Evolutionary conservation across 768 basidiomycete species (phyloP).

Genomic region (Macrolepiota dolichaula): DNA sequence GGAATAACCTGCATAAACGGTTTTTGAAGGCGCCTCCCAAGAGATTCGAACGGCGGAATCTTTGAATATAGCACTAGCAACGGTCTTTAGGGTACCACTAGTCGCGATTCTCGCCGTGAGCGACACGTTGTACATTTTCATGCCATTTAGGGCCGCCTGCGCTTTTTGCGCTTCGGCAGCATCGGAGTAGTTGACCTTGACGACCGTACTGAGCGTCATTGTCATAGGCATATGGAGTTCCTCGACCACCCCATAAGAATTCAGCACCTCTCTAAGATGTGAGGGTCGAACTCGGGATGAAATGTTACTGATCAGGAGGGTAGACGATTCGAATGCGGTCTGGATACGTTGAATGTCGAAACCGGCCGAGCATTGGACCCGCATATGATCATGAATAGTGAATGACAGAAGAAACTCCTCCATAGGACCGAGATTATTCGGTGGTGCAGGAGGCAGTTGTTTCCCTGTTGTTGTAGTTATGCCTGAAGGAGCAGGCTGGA

Average conservation of each 20-base stretch:
- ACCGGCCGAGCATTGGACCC: constrained; percentile 55
- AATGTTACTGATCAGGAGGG: constrained; percentile 53
- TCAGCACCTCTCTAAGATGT: constrained; percentile 35
- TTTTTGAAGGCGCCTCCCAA: constrained; percentile 56
- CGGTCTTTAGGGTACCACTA: constrained; percentile 26
- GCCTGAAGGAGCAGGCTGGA: not conserved
- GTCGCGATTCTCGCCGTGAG: constrained; percentile 46
- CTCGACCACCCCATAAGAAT: constrained; percentile 43
- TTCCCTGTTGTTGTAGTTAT: not conserved
- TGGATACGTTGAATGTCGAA: constrained; percentile 54
- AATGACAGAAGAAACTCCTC: constrained; percentile 14
- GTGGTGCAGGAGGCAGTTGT: not conserved
- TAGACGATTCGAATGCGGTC: constrained; percentile 68
- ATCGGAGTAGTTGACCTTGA: constrained; percentile 45
- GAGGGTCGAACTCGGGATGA: constrained; percentile 29
- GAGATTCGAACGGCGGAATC: constrained; percentile 56
- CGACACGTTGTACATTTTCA: constrained; percentile 29
- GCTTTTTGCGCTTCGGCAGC: constrained; percentile 53
- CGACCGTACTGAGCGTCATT: constrained; percentile 20
- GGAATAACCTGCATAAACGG: constrained; percentile 63
- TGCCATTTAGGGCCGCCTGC: constrained; percentile 46
- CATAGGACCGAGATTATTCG: not conserved
- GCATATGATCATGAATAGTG: constrained; percentile 51
- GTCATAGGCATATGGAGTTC: constrained; percentile 29
- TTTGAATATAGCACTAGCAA: constrained; percentile 35